Evolutionary conservation across 75 land plant genomes (phyloP), one percentile per base, ranked within the genome.

Genomic region (Sequoia sempervirens): DNA sequence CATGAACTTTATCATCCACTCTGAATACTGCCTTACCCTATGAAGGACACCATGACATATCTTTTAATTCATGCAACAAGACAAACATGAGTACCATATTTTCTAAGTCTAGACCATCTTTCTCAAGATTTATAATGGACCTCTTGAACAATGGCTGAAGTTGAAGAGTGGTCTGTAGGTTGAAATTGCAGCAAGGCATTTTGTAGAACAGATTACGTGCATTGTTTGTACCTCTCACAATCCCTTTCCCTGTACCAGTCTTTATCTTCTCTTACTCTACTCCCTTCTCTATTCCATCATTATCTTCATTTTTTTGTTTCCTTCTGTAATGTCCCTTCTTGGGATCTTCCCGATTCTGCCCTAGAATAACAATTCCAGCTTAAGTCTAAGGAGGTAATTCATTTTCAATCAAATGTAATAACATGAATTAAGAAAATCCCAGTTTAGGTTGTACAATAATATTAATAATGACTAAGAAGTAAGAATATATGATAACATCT

Each of bases 211-310:
- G 6, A 45, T 45, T 45, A 45, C 6, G 46, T 45, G 46, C 46
- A 45, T 45, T 45, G 46, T 72, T 79, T 66, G 87, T 88, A 90
- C 41, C 90, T 45, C 41, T 93, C 80, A 64, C 89, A 79, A 26
- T 93, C 92, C 43, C 90, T 80, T 52, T 92, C 86, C 43, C 88
- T 88, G 53, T 90, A 91, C 79, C 88, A 84, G 53, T 83, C 83
- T 14, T 87, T 84, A 80, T 93, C 89, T 36, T 85, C 66, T 80
- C 83, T 37, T 66, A 89, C 86, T 84, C 91, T 87, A 28, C 84
- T 88, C 83, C 75, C 41, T 40, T 34, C 36, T 34, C 36, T 34
- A 34, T 34, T 0, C 36, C 36, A 34, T 34, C 36, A 34, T 34
- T 34, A 34, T 34, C 36, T 34, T 34, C 36, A 34, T 0, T 34